phyloP scores from a whole-genome alignment of 495 filamentous ascomycete genomes.

The Aspergillus incahuasiensis region DNA sequence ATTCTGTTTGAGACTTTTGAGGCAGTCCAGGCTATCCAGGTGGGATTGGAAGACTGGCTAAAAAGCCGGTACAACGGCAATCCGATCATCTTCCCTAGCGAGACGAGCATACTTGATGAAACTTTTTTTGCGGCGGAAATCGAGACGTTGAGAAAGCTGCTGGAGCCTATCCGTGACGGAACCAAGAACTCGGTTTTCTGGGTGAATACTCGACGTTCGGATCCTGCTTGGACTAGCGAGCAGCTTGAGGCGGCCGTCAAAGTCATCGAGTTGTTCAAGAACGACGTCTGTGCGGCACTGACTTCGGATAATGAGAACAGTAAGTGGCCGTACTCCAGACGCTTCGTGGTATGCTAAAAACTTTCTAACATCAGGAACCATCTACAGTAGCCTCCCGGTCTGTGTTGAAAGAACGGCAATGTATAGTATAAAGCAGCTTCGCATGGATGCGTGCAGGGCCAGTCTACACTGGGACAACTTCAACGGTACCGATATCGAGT shows the following conservation, averaged over 20 bases:
- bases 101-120: slow-evolving; percentile 14
- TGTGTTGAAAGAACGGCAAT: slow-evolving; percentile 9
- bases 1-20: slow-evolving; percentile 14
- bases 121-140: slow-evolving; percentile 18
- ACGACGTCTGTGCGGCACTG: slow-evolving; percentile 8
- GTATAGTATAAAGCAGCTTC: slow-evolving; percentile 20
- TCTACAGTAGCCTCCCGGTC: slow-evolving; percentile 14
- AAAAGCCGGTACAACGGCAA: slow-evolving; percentile 4
- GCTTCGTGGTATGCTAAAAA: neutral
- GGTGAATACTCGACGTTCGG: slow-evolving; percentile 12
- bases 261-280: slow-evolving; percentile 22
- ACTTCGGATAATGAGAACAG: slow-evolving; percentile 6
- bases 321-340: slow-evolving; percentile 1
- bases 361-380: slow-evolving; percentile 9
- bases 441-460: slow-evolving; percentile 23
- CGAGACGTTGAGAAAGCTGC: slow-evolving; percentile 20
- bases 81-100: neutral
- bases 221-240: slow-evolving; percentile 9
- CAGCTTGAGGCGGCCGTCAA: slow-evolving; percentile 19
- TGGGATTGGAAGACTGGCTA: slow-evolving; percentile 15
- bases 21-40: slow-evolving; percentile 15
- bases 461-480: slow-evolving; percentile 44
- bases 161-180: slow-evolving; percentile 20
- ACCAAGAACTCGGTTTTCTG: slow-evolving; percentile 13
- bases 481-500: slow-evolving; percentile 53